Evolutionary conservation across 2,329 filamentous ascomycete genomes (phyloP).

Genomic region (Clonostachys chloroleuca): DNA sequence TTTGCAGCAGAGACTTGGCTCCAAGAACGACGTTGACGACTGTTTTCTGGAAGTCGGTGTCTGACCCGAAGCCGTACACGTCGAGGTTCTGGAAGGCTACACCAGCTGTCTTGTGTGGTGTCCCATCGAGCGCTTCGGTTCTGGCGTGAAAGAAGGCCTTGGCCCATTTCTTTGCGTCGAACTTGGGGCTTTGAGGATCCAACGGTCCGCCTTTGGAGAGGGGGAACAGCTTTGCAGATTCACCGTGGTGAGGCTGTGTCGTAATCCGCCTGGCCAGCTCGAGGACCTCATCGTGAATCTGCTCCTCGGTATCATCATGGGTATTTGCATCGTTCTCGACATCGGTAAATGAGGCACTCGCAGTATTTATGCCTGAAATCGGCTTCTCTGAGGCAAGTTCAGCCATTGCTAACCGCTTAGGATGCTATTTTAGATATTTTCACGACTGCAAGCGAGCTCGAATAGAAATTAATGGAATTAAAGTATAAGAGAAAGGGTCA

Average conservation of each 20-base stretch:
- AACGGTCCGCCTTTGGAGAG: background rate
- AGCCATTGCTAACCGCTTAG: no score
- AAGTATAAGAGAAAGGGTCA: no score
- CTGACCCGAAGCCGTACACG: slow-evolving; percentile 33
- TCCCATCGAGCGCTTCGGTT: slow-evolving; percentile 11
- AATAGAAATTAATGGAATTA: no score
- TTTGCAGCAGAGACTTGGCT: slow-evolving; percentile 52
- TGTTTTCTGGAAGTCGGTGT: slow-evolving; percentile 35
- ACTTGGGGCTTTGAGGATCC: slow-evolving; percentile 36
- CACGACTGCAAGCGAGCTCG: no score
- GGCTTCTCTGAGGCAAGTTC: no score
- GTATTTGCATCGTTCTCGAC: no score
- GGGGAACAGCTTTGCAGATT: background rate
- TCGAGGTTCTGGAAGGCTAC: slow-evolving; percentile 37
- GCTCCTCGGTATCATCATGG: slow-evolving; percentile 23
- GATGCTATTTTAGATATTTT: no score
- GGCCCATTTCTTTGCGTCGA: slow-evolving; percentile 38
- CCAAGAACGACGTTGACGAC: slow-evolving; percentile 26
- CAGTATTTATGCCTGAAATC: no score
- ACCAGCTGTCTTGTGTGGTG: slow-evolving; percentile 17
- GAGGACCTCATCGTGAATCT: slow-evolving; percentile 43
- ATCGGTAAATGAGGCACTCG: no score
- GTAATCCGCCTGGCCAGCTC: slow-evolving; percentile 45
- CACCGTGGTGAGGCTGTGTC: background rate
- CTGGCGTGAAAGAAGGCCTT: slow-evolving; percentile 15